Base-by-base conservation (phyloP, 768 basidiomycete species). In the Mycena leptocephala region DNA sequence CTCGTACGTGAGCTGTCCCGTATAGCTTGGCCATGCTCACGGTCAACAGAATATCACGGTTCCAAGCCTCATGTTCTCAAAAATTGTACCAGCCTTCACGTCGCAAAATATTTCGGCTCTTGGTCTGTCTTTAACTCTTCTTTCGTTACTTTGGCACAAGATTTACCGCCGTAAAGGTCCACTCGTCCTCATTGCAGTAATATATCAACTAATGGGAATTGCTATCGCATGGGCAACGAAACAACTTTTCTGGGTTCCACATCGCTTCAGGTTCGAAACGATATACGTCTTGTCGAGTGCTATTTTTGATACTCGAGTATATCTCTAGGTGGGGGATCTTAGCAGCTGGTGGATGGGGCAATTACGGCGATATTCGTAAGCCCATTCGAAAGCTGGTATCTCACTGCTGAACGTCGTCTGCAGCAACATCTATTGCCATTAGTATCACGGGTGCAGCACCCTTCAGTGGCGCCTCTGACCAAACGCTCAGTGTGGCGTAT, bases 211-310 rank as follows among this genome's bases (percentile, higher is more conserved):
- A 2, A 82, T 93, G 6, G 93, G 95, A 9, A 80, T 92, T 11
- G 41, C 82, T 9, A 86, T 93, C 28, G 91, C 92, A 0, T 92
- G 88, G 86, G 59, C 89, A n/a, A 83, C 92, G 67, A 90, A 90
- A 62, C 89, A 90, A 75, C 78, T 93, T 63, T 95, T 93, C 79
- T 95, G 94, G 91, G 94, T 95, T 3, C 95, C 95, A 1, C 93
- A 94, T 79, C 89, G 93, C 32, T 95, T 95, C 80, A 87, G 94
- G 59, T 91, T 92, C 79, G 30, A 14, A 20, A 26, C 32, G n/a
- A 26, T 14, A 14, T 39, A 43, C 43, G 9, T n/a, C 32, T 32
- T 39, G 24, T n/a, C n/a, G 6, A 20, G 1, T 5, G 9, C 30
- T 28, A 26, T 2, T 48, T n/a, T 26, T 41, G 4, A 46, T 53